Evolutionary conservation across 179 eudicot species (phyloP).

Genomic region (Silene noctiflora): DNA sequence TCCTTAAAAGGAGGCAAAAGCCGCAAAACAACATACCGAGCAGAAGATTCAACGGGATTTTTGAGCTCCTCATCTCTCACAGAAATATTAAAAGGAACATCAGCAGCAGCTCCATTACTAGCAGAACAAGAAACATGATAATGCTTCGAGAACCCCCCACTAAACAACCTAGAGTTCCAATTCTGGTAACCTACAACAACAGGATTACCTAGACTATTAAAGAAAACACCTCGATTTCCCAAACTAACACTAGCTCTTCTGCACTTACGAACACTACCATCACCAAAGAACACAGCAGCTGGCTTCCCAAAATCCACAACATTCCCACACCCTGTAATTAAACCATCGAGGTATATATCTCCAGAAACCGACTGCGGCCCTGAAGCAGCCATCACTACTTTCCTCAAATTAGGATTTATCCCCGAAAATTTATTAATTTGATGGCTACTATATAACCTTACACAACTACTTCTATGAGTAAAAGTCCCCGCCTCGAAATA

Average conservation of each 20-base stretch:
- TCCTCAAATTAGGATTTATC: constrained; percentile 13
- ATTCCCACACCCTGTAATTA: constrained; percentile 24
- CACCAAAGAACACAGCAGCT: constrained; percentile 32
- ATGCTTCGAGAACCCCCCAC: constrained; percentile 24
- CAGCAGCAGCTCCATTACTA: constrained; percentile 30
- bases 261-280: constrained; percentile 23
- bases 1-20: not conserved
- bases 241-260: constrained; percentile 32
- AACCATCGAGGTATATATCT: constrained; percentile 29
- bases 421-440: constrained; percentile 14
- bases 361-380: constrained; percentile 32
- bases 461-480: constrained; percentile 16
- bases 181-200: constrained; percentile 14
- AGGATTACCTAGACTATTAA: not conserved
- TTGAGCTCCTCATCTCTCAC: constrained; percentile 21
- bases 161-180: constrained; percentile 20
- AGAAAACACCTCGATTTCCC: constrained; percentile 17
- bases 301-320: constrained; percentile 24
- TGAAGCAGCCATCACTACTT: constrained; percentile 37
- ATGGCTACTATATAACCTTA: constrained; percentile 18
- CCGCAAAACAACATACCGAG: constrained; percentile 22
- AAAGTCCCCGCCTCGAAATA: constrained; percentile 6
- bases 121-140: constrained; percentile 26
- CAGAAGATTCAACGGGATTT: constrained; percentile 18
- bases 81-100: constrained; percentile 30